A percentile compares a stretch with the other conserved stretches of the same genome.
Evolutionary conservation across 495 filamentous ascomycete species (phyloP).

Genomic region (Clohesyomyces aquaticus): DNA sequence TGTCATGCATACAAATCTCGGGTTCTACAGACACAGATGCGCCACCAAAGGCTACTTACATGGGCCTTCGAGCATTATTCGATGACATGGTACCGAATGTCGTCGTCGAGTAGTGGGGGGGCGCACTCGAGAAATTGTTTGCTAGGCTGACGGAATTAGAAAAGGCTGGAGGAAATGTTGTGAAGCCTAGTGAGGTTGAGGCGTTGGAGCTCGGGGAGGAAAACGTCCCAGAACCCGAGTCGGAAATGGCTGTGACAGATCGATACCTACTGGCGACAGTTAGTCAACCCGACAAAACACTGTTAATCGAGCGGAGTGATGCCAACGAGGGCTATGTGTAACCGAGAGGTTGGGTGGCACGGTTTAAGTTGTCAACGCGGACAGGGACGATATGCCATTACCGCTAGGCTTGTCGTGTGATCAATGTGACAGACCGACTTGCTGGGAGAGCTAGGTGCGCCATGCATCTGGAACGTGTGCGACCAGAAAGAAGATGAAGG

Average conservation of each 20-base stretch:
- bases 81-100: constrained; percentile 38
- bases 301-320: constrained; percentile 29
- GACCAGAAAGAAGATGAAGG: constrained; percentile 34
- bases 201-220: constrained; percentile 47
- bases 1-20: constrained; percentile 39
- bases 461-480: constrained; percentile 41
- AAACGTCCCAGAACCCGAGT: constrained; percentile 46
- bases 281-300: constrained; percentile 39
- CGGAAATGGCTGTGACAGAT: constrained; percentile 39
- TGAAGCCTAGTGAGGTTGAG: constrained; percentile 43
- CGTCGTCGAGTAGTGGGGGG: constrained; percentile 32
- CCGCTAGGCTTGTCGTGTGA: constrained; percentile 44
- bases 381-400: constrained; percentile 40
- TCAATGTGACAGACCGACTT: constrained; percentile 41
- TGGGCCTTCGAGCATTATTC: constrained; percentile 39
- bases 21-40: constrained; percentile 38
- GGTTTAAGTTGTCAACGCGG: constrained; percentile 38
- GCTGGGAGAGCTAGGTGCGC: constrained; percentile 40
- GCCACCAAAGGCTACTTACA: constrained; percentile 46
- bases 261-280: constrained; percentile 43
- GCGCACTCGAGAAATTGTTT: constrained; percentile 41
- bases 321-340: constrained; percentile 42
- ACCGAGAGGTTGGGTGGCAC: constrained; percentile 41
- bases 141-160: constrained; percentile 25
- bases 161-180: constrained; percentile 33